phyloP scores from a whole-genome alignment of 176 grass and related monocot genomes.

The Cenchrus fungigraminus region DNA sequence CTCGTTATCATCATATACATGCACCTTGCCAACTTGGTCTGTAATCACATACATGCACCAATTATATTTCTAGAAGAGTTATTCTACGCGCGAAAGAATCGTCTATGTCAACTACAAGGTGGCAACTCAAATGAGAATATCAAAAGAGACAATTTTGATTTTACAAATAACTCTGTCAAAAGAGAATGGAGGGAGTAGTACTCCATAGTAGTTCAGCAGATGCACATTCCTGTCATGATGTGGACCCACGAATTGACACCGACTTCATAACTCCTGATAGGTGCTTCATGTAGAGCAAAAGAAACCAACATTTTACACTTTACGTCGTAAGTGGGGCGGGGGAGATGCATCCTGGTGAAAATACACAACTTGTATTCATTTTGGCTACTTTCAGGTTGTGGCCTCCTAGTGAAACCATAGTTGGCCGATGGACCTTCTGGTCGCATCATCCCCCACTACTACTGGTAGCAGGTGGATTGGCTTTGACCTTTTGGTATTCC shows the following conservation, averaged over 20 bases:
- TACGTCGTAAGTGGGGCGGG: background rate
- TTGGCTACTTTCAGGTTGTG: background rate
- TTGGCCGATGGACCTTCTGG: background rate
- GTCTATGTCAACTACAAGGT: no score
- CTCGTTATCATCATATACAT: no score
- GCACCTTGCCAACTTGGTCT: no score
- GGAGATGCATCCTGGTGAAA: background rate
- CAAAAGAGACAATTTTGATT: no score
- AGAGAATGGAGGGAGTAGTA: no score
- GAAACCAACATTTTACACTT: background rate
- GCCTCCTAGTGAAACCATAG: background rate
- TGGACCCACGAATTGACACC: background rate
- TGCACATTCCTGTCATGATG: background rate
- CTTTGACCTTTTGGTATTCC: background rate
- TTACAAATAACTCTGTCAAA: no score
- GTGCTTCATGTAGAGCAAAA: background rate
- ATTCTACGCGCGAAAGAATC: no score
- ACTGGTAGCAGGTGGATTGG: background rate
- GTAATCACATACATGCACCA: no score
- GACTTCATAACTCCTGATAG: background rate
- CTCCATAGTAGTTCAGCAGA: background rate
- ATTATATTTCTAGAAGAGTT: no score
- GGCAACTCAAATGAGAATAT: no score
- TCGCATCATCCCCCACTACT: background rate
- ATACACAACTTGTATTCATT: background rate